A percentile compares a stretch with the other conserved stretches of the same genome.
Conservation (phyloP, 1,284 basidiomycete genomes). For the Serendipita sp. region DNA sequence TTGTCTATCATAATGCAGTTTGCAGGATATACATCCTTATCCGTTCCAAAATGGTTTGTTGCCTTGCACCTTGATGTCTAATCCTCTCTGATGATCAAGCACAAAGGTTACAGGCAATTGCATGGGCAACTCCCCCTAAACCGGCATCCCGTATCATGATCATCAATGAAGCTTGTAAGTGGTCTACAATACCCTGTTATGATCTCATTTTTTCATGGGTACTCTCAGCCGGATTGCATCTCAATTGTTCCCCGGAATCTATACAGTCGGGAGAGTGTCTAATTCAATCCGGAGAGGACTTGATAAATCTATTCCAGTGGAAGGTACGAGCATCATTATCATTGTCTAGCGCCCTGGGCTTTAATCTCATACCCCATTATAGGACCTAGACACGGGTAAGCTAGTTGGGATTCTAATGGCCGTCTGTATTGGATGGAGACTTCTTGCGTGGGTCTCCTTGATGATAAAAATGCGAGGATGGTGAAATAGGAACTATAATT, state of each 20-base stretch:
- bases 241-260: conserved; percentile 23
- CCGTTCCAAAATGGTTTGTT: conserved; percentile 25
- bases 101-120: conserved; percentile 8
- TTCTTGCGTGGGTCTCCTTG: neutral
- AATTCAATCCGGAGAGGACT: conserved; percentile 25
- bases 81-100: conserved; percentile 5
- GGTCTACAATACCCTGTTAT: neutral
- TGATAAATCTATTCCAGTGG: conserved; percentile 24
- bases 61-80: conserved; percentile 14
- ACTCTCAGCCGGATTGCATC: conserved; percentile 19
- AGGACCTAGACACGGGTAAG: conserved; percentile 18
- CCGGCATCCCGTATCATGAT: conserved; percentile 23
- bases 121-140: conserved; percentile 17
- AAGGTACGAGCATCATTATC: conserved; percentile 9
- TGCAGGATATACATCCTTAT: conserved; percentile 27
- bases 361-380: neutral
- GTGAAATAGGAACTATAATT: neutral
- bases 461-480: conserved; percentile 5
- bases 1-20: conserved; percentile 15
- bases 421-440: conserved; percentile 9
- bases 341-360: neutral
- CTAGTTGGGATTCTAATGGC: conserved; percentile 25
- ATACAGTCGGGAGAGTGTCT: conserved; percentile 24
- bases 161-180: conserved; percentile 25
- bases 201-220: neutral